Evolutionary conservation across 2,329 filamentous ascomycete species (phyloP).

Genomic region (Apiospora arundinis): DNA sequence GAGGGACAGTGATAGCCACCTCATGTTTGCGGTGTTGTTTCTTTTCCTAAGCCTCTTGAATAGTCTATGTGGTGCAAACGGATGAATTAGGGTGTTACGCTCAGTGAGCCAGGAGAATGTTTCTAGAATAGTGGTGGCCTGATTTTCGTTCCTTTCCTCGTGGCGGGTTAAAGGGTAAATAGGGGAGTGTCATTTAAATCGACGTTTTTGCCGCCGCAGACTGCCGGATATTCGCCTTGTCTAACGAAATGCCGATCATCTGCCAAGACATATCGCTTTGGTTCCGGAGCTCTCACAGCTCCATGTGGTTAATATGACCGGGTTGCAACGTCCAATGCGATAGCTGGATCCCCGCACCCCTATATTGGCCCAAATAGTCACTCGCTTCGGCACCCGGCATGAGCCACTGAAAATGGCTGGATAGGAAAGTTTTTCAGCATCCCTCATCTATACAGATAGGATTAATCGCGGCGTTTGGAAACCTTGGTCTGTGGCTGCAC

Average conservation of each 20-base stretch:
- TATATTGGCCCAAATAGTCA: constrained; percentile 9
- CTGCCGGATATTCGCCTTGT: not conserved
- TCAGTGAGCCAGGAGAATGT: not conserved
- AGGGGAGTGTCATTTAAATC: not conserved
- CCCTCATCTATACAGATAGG: constrained; percentile 6
- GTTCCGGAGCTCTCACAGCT: not conserved
- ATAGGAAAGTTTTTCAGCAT: not conserved
- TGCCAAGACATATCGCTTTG: not conserved
- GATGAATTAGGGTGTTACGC: not conserved
- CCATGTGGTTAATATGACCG: constrained; percentile 11
- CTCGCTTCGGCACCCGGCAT: constrained; percentile 8
- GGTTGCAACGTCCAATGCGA: constrained; percentile 16
- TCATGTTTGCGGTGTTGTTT: constrained; percentile 32
- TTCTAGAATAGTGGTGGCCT: constrained; percentile 9
- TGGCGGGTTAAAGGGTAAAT: constrained; percentile 17
- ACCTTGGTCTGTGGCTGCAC: not conserved
- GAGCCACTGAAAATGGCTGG: not conserved
- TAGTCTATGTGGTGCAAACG: not conserved
- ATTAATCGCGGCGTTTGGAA: not conserved
- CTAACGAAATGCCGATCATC: not conserved
- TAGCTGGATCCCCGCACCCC: constrained; percentile 5
- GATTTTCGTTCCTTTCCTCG: not conserved
- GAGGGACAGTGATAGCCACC: constrained; percentile 32
- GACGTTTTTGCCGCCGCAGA: not conserved
- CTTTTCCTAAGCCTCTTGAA: not conserved